Evolutionary conservation across 164 flowering plant species (phyloP).

Genomic region (grape (Vitis vinifera)): DNA sequence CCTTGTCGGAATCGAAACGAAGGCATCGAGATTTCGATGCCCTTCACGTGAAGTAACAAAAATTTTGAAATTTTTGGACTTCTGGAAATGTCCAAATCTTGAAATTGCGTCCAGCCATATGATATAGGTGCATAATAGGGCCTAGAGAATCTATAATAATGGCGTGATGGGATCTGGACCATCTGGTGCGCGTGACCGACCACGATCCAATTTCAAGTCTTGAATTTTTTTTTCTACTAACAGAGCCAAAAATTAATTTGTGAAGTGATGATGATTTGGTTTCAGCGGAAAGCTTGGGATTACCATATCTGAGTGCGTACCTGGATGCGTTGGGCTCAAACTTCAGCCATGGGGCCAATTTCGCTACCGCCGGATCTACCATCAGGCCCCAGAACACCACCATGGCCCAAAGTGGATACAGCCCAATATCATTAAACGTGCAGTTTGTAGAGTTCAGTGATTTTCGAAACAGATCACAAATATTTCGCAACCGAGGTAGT

Average conservation of each 20-base stretch:
- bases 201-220: too few species aligned
- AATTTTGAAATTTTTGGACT: too few species aligned
- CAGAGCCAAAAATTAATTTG: neutral
- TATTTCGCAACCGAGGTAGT: constrained; percentile 11
- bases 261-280: neutral
- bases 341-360: constrained; percentile 57
- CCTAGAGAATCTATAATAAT: too few species aligned
- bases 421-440: constrained; percentile 53
- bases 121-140: too few species aligned
- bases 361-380: constrained; percentile 60
- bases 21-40: too few species aligned
- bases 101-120: too few species aligned
- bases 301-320: constrained; percentile 44
- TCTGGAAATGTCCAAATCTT: too few species aligned
- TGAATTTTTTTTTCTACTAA: too few species aligned
- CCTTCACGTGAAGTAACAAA: too few species aligned
- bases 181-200: too few species aligned
- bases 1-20: too few species aligned
- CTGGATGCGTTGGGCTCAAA: constrained; percentile 47
- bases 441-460: constrained; percentile 29
- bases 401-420: constrained; percentile 40
- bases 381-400: constrained; percentile 47
- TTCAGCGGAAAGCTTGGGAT: constrained; percentile 34
- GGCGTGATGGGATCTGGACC: too few species aligned
- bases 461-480: constrained; percentile 24